phyloP scores from a whole-genome alignment of 768 basidiomycete species.

The Chiua virens region DNA sequence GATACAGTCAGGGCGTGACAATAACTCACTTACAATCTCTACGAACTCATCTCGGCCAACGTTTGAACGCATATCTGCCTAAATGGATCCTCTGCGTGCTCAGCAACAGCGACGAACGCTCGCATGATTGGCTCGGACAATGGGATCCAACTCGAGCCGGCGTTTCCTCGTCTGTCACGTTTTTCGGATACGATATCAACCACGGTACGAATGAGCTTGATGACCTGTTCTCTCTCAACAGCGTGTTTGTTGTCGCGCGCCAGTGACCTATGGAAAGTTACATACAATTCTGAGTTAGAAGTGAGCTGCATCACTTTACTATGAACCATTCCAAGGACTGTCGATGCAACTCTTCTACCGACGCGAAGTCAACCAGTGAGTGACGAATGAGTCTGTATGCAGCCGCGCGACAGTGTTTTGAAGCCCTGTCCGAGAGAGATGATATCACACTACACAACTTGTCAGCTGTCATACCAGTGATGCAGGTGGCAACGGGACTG shows the following conservation, averaged over 20 bases:
- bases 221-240: slow-evolving; percentile 88
- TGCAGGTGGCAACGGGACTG: slow-evolving; percentile 30
- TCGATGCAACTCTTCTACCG: slow-evolving; percentile 61
- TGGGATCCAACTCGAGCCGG: slow-evolving; percentile 49
- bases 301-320: slow-evolving; percentile 61
- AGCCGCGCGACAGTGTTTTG: slow-evolving; percentile 73
- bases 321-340: slow-evolving; percentile 86
- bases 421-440: slow-evolving; percentile 70
- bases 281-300: neutral
- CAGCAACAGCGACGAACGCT: slow-evolving; percentile 89
- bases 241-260: slow-evolving; percentile 81
- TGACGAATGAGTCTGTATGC: slow-evolving; percentile 86
- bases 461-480: slow-evolving; percentile 10
- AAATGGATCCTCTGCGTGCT: slow-evolving; percentile 90
- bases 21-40: slow-evolving; percentile 3
- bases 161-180: slow-evolving; percentile 39
- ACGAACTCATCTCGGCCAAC: slow-evolving; percentile 83
- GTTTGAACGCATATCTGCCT: slow-evolving; percentile 81
- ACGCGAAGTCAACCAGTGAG: slow-evolving; percentile 68
- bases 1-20: slow-evolving; percentile 8
- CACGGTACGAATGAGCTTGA: slow-evolving; percentile 84
- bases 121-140: slow-evolving; percentile 79
- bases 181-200: slow-evolving; percentile 74
- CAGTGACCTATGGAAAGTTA: slow-evolving; percentile 57
- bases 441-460: slow-evolving; percentile 57